phyloP scores from a whole-genome alignment of 495 filamentous ascomycete genomes.

The Elasticomyces elasticus region DNA sequence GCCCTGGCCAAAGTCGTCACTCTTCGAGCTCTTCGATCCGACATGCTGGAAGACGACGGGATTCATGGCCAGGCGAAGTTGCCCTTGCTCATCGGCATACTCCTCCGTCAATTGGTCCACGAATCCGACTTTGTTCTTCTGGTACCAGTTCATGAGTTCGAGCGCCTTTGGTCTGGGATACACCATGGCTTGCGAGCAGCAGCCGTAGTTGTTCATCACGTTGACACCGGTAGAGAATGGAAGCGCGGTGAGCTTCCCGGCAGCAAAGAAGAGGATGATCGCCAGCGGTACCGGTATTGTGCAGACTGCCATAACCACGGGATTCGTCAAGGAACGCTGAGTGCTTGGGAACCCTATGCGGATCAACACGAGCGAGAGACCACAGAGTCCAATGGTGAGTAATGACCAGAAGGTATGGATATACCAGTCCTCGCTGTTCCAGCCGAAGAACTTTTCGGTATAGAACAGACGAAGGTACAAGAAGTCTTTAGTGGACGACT shows the following conservation, averaged over 20 bases:
- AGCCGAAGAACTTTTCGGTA: conserved; percentile 45
- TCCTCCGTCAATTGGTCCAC: conserved; percentile 40
- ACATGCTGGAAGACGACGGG: conserved; percentile 46
- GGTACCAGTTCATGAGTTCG: conserved; percentile 23
- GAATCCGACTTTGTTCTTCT: conserved; percentile 22
- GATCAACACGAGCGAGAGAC: background rate
- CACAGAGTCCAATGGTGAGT: conserved; percentile 16
- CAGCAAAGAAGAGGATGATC: conserved; percentile 32
- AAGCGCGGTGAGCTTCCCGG: conserved; percentile 33
- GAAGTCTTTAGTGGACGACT: conserved; percentile 14
- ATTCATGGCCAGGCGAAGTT: conserved; percentile 40
- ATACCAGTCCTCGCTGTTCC: conserved; percentile 45
- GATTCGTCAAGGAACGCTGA: background rate
- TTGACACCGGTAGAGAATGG: conserved; percentile 34
- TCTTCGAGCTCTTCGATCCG: conserved; percentile 34
- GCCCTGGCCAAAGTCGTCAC: conserved; percentile 14
- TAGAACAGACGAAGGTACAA: conserved; percentile 52
- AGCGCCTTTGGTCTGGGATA: conserved; percentile 32
- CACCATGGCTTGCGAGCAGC: conserved; percentile 40
- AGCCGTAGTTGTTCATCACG: conserved; percentile 44
- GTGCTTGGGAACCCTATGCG: background rate
- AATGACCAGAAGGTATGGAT: conserved; percentile 34
- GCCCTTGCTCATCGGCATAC: conserved; percentile 32
- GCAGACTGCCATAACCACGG: background rate
- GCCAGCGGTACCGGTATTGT: background rate